Evolutionary conservation across 805 yeast species (phyloP).

Genomic region (Candida maris): DNA sequence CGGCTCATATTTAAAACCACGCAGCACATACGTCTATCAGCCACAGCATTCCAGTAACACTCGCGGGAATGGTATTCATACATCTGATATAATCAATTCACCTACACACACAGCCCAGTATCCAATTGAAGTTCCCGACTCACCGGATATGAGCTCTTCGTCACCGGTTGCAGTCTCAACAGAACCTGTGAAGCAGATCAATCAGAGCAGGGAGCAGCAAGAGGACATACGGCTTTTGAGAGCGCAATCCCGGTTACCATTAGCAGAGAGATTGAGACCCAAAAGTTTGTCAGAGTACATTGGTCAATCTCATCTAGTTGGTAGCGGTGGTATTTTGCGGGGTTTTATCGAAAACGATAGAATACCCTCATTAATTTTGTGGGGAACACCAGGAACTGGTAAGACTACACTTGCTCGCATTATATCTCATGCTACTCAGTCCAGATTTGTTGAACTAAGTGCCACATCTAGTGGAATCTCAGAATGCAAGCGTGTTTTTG

Average conservation of each 20-base stretch:
- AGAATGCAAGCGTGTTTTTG: slow-evolving; percentile 64
- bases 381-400: slow-evolving; percentile 98
- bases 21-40: slow-evolving; percentile 14
- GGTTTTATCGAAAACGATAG: slow-evolving; percentile 61
- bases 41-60: not conserved
- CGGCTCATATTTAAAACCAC: slow-evolving; percentile 6
- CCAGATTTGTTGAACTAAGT: slow-evolving; percentile 72
- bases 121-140: slow-evolving; percentile 2
- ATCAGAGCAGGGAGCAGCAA: slow-evolving; percentile 8
- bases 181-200: not conserved
- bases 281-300: slow-evolving; percentile 60
- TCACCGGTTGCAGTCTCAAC: not conserved
- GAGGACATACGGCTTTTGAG: slow-evolving; percentile 18
- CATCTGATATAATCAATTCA: not conserved
- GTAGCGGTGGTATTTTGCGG: slow-evolving; percentile 58
- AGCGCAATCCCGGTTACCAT: slow-evolving; percentile 39
- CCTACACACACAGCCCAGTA: not conserved
- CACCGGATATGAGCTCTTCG: not conserved
- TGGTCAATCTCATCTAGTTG: slow-evolving; percentile 82
- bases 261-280: slow-evolving; percentile 87
- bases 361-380: slow-evolving; percentile 80
- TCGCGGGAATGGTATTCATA: not conserved
- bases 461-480: slow-evolving; percentile 72
- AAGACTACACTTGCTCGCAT: slow-evolving; percentile 73
- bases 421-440: slow-evolving; percentile 50